Conservation (phyloP, 1,284 basidiomycete genomes). For the Ganoderma leucocontextum region DNA sequence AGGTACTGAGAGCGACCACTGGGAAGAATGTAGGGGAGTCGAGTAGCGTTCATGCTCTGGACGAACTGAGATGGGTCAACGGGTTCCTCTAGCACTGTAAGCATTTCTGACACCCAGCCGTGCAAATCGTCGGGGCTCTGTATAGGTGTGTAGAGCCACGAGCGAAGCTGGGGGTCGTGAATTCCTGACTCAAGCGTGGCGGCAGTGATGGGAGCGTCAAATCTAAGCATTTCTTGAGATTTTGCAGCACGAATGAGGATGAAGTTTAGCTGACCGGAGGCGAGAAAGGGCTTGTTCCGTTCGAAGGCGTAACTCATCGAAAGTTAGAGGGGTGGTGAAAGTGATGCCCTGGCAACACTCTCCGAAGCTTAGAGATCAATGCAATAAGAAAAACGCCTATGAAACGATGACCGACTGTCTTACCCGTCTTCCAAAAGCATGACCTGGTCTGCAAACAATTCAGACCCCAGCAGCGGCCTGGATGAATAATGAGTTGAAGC, state of each 20-base stretch:
- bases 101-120: neutral
- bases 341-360: neutral
- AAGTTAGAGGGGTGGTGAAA: neutral
- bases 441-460: neutral
- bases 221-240: neutral
- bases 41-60: neutral
- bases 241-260: neutral
- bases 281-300: neutral
- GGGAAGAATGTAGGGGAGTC: neutral
- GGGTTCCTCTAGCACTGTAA: neutral
- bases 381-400: neutral
- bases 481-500: neutral
- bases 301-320: neutral
- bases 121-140: neutral
- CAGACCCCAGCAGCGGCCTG: neutral
- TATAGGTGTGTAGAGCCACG: conserved; percentile 4
- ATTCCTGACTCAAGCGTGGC: neutral
- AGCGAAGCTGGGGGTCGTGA: conserved; percentile 9
- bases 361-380: neutral
- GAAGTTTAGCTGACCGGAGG: neutral
- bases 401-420: neutral
- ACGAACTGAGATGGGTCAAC: neutral
- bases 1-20: neutral
- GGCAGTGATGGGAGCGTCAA: neutral
- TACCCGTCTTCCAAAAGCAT: neutral